Evolutionary conservation across 2,329 filamentous ascomycete species (phyloP), one percentile per base, ranked within the genome.

Genomic region (Apiospora arundinis): DNA sequence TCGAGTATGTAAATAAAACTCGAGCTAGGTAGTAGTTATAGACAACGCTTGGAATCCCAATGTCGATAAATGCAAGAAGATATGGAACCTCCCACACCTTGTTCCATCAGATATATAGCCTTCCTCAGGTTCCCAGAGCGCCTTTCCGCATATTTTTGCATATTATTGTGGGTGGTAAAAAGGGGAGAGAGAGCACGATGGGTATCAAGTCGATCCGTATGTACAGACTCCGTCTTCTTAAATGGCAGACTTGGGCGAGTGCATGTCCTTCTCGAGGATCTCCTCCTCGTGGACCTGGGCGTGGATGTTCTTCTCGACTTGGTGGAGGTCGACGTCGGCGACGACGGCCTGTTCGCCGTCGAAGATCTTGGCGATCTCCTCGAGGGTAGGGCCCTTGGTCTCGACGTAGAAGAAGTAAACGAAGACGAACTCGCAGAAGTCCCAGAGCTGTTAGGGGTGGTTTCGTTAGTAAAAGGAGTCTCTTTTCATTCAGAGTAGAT

Each of bases 291-390:
- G 78, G n/a, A 81, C 80, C 16, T 78, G 77, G 37, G 76, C 75
- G 45, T 81, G 77, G 46, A 86, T 82, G 75, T 89, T 87, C 81
- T 89, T 89, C 75, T 89, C 85, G 60, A 89, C 84, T 77, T 89
- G 85, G 40, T 85, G 81, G 63, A 90, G 80, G 77, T 89, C 85
- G 72, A 90, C 83, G 74, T 87, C 84, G 8, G 85, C 87, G 16
- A 89, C 85, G 44, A 70, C 72, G n/a, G 71, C 71, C 45, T 87
- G 83, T 40, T 90, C 87, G 49, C 90, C 92, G 75, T 93, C 91
- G 76, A 93, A 93, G 78, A 93, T 92, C 76, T 88, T 88, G 66
- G 91, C 89, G 73, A 92, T 87, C 78, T 92, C 90, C 78, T 93
- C 92, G 0, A 93, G 88, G 1, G 91, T 93, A 0, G 90, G 90